Conservation (phyloP, 768 basidiomycete species). For the Lyophyllum atratum region DNA sequence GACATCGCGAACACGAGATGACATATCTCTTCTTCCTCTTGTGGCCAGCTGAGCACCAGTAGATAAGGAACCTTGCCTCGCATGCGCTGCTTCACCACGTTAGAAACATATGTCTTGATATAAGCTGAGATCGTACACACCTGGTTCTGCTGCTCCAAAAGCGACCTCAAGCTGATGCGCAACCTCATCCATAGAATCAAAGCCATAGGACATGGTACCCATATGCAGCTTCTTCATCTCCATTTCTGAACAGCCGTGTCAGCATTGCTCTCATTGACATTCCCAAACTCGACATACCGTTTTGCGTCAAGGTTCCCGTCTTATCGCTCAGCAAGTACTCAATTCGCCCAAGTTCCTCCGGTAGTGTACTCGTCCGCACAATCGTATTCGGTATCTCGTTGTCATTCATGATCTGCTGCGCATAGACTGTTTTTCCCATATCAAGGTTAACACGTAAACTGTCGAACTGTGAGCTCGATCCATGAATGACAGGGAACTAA, state of each 20-base stretch:
- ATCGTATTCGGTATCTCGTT: slow-evolving; percentile 92
- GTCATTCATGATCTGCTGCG: slow-evolving; percentile 93
- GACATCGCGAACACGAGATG: slow-evolving; percentile 88
- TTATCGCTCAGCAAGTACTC: slow-evolving; percentile 97
- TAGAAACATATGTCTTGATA: background rate
- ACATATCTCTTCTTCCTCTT: slow-evolving; percentile 92
- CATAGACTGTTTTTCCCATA: slow-evolving; percentile 99
- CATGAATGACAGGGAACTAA: slow-evolving; percentile 5
- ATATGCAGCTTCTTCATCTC: slow-evolving; percentile 99
- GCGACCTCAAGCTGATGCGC: slow-evolving; percentile 87
- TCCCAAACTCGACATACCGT: slow-evolving; percentile 56
- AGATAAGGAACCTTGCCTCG: slow-evolving; percentile 55
- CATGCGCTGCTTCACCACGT: slow-evolving; percentile 31
- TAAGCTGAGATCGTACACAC: slow-evolving; percentile 32
- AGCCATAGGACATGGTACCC: slow-evolving; percentile 97
- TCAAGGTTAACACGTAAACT: slow-evolving; percentile 99
- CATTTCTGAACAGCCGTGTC: slow-evolving; percentile 69
- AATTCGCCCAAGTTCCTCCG: slow-evolving; percentile 93
- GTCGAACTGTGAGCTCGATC: slow-evolving; percentile 2
- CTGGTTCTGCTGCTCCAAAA: slow-evolving; percentile 67
- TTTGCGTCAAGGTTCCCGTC: slow-evolving; percentile 96
- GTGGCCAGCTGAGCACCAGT: slow-evolving; percentile 84
- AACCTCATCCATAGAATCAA: slow-evolving; percentile 99
- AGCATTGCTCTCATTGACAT: background rate
- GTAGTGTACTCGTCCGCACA: slow-evolving; percentile 95